Conservation (phyloP, 2,329 filamentous ascomycete genomes). For the Cytospora leucostoma region DNA sequence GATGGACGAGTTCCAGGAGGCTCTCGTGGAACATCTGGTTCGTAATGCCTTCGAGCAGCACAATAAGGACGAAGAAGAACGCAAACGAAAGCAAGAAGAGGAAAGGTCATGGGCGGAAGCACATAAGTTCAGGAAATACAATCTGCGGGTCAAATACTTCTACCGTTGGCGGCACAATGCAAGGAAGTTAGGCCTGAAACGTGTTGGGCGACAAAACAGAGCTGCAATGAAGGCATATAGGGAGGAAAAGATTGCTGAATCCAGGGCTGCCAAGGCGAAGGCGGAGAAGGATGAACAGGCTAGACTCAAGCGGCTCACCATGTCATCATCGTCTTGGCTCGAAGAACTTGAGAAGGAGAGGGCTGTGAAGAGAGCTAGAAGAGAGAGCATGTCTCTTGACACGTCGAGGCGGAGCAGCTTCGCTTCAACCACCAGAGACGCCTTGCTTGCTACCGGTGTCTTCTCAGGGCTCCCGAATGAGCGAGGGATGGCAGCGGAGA, state of each 20-base stretch:
- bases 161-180: slow-evolving; percentile 57
- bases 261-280: slow-evolving; percentile 37
- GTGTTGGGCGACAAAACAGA: slow-evolving; percentile 53
- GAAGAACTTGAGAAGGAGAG: slow-evolving; percentile 28
- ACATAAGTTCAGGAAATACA: slow-evolving; percentile 50
- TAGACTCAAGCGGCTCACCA: slow-evolving; percentile 30
- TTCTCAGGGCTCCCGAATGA: slow-evolving; percentile 45
- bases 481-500: slow-evolving; percentile 36
- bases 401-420: slow-evolving; percentile 36
- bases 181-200: slow-evolving; percentile 49
- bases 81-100: slow-evolving; percentile 50
- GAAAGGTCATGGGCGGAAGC: slow-evolving; percentile 49
- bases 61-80: slow-evolving; percentile 44
- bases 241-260: slow-evolving; percentile 38
- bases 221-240: slow-evolving; percentile 53
- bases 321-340: slow-evolving; percentile 24
- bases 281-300: slow-evolving; percentile 42
- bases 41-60: slow-evolving; percentile 44
- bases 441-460: slow-evolving; percentile 46
- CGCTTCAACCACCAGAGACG: slow-evolving; percentile 38
- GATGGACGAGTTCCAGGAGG: slow-evolving; percentile 51
- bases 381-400: slow-evolving; percentile 31
- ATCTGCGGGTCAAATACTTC: slow-evolving; percentile 55
- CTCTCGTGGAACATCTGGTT: slow-evolving; percentile 49
- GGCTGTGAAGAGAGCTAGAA: slow-evolving; percentile 35